phyloP scores from a whole-genome alignment of 2,329 filamentous ascomycete genomes.

The Celoporthe dispersa region DNA sequence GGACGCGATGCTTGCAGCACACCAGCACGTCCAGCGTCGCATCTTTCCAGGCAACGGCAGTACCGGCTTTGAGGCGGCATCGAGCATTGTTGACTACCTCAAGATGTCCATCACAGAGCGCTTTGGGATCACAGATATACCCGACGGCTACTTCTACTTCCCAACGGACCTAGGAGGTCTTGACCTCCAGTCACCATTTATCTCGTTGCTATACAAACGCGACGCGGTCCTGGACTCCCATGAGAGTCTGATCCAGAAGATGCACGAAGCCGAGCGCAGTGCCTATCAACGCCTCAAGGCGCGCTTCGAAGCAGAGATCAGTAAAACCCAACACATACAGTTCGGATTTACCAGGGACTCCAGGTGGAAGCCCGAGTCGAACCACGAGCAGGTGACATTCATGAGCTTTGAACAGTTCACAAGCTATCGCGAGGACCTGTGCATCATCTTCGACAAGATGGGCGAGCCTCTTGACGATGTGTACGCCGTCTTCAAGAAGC shows the following conservation, averaged over 20 bases:
- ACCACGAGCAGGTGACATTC: constrained; percentile 44
- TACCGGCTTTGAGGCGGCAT: constrained; percentile 31
- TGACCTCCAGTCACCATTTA: constrained; percentile 51
- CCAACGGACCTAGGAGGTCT: constrained; percentile 52
- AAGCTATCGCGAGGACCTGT: constrained; percentile 47
- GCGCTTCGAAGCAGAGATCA: constrained; percentile 40
- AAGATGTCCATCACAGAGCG: constrained; percentile 55
- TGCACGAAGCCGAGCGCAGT: constrained; percentile 41
- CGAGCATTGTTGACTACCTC: constrained; percentile 59
- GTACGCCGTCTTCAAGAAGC: constrained; percentile 39
- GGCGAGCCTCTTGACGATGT: constrained; percentile 33
- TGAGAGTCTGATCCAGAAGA: constrained; percentile 37
- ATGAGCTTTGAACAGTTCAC: constrained; percentile 51
- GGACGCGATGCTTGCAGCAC: constrained; percentile 55
- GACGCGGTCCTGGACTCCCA: constrained; percentile 39
- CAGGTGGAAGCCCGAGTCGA: constrained; percentile 38
- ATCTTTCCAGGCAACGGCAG: constrained; percentile 44
- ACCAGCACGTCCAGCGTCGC: constrained; percentile 53
- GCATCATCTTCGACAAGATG: constrained; percentile 33
- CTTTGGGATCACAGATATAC: constrained; percentile 51
- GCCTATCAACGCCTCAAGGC: constrained; percentile 42
- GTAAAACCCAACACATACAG: not conserved
- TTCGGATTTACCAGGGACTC: constrained; percentile 28
- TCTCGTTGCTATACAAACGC: constrained; percentile 46
- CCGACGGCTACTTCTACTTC: constrained; percentile 53